phyloP scores from a whole-genome alignment of 805 yeast genomes.

The Myxozyma udenii region DNA sequence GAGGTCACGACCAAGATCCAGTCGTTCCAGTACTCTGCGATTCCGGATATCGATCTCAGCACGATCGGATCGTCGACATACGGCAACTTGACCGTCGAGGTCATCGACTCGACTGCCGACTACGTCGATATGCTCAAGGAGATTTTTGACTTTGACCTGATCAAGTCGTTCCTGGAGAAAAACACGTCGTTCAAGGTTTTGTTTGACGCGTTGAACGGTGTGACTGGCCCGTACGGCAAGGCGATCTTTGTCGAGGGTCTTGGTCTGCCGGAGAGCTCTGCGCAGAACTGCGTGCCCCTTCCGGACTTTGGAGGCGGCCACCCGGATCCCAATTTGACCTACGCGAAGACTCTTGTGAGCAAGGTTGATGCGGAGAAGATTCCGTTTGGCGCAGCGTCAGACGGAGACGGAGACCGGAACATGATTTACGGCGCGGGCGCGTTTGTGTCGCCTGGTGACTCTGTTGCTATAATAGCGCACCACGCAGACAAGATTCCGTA shows the following conservation, averaged over 20 bases:
- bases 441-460: slow-evolving; percentile 97
- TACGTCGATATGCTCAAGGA: slow-evolving; percentile 75
- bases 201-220: slow-evolving; percentile 91
- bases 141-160: slow-evolving; percentile 83
- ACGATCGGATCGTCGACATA: slow-evolving; percentile 51
- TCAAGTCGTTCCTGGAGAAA: slow-evolving; percentile 60
- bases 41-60: slow-evolving; percentile 64
- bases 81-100: slow-evolving; percentile 69
- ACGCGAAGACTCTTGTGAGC: slow-evolving; percentile 82
- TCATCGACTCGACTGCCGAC: slow-evolving; percentile 76
- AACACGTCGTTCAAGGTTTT: slow-evolving; percentile 64
- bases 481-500: slow-evolving; percentile 83
- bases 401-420: slow-evolving; percentile 98
- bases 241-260: slow-evolving; percentile 81
- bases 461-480: slow-evolving; percentile 95
- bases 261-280: slow-evolving; percentile 63
- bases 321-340: slow-evolving; percentile 96
- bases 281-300: slow-evolving; percentile 76
- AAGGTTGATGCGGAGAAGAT: slow-evolving; percentile 77
- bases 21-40: slow-evolving; percentile 57
- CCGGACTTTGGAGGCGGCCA: slow-evolving; percentile 97
- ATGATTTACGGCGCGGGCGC: slow-evolving; percentile 96
- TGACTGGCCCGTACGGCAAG: slow-evolving; percentile 93
- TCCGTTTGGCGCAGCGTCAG: slow-evolving; percentile 98
- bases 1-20: slow-evolving; percentile 60